Evolutionary conservation across 306 rosid species (phyloP).

Genomic region (Medicago arabica): DNA sequence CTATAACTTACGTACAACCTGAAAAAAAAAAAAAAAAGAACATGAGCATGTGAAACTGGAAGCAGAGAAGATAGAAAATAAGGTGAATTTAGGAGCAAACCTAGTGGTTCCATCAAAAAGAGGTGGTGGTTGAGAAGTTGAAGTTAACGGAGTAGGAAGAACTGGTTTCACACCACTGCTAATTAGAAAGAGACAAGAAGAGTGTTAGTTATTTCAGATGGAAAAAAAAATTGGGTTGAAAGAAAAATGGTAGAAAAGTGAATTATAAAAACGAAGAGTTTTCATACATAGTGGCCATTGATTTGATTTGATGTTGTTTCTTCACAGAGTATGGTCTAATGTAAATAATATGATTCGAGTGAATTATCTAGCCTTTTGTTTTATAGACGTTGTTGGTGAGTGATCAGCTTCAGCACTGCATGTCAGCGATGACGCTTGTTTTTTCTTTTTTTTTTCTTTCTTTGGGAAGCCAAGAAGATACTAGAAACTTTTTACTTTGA

Average conservation of each 20-base stretch:
- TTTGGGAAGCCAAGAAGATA: neutral
- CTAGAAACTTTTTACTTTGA: neutral
- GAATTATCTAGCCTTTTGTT: neutral
- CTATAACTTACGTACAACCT: conserved; percentile 62
- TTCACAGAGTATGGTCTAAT: too few relatives aligned
- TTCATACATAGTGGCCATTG: too few relatives aligned
- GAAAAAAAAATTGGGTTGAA: too few relatives aligned
- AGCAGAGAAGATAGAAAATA: neutral
- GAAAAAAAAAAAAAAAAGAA: neutral
- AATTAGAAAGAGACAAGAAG: neutral
- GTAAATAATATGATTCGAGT: neutral
- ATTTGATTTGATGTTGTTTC: too few relatives aligned
- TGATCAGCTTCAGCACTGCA: too few relatives aligned
- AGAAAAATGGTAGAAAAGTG: too few relatives aligned
- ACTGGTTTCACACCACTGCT: conserved; percentile 42
- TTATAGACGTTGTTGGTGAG: neutral
- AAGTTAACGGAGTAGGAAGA: conserved; percentile 59
- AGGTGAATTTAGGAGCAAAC: too few relatives aligned
- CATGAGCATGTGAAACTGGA: neutral
- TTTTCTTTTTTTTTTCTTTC: neutral
- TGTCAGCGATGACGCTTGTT: neutral
- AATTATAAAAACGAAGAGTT: too few relatives aligned
- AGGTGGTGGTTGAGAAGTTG: conserved; percentile 69
- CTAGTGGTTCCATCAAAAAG: conserved; percentile 89
- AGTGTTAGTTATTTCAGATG: neutral